phyloP scores from a whole-genome alignment of 2,329 filamentous ascomycete genomes.

The Alternaria metachromatica region DNA sequence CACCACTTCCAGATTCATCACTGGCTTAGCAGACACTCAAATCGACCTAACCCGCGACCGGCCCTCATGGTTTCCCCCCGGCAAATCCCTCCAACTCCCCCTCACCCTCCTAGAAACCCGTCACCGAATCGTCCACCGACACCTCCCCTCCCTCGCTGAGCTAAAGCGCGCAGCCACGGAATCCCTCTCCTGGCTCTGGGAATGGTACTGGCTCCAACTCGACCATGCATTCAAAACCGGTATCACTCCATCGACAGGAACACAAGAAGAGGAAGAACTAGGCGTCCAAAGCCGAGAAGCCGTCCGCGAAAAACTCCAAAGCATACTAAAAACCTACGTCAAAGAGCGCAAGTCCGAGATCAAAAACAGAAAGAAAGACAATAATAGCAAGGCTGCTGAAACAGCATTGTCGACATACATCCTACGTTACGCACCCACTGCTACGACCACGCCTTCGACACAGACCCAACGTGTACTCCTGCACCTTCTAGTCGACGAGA shows the following conservation, averaged over 20 bases:
- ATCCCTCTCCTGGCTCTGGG: constrained; percentile 85
- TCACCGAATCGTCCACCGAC: constrained; percentile 89
- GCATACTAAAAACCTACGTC: constrained; percentile 45
- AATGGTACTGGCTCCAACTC: constrained; percentile 77
- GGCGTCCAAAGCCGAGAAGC: constrained; percentile 9
- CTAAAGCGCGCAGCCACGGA: constrained; percentile 72
- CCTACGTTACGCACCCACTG: constrained; percentile 12
- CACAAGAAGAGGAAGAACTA: neutral
- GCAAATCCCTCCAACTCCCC: constrained; percentile 46
- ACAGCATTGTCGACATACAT: constrained; percentile 24
- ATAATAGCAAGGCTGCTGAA: constrained; percentile 21
- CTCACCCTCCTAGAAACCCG: constrained; percentile 86
- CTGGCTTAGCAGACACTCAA: constrained; percentile 75
- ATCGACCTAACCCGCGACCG: constrained; percentile 39
- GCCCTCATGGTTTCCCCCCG: constrained; percentile 33
- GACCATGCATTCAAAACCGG: constrained; percentile 46
- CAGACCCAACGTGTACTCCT: constrained; percentile 13
- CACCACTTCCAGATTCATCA: constrained; percentile 70
- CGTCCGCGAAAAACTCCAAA: constrained; percentile 31
- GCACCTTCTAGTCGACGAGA: constrained; percentile 43
- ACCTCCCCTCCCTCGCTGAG: constrained; percentile 76
- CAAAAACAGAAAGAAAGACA: constrained; percentile 22
- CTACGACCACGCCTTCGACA: constrained; percentile 2
- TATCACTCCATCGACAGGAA: too few species aligned
- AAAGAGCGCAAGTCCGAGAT: constrained; percentile 40